Base-by-base conservation (phyloP, 2,329 filamentous ascomycete species). In the Karstenula rhodostoma region DNA sequence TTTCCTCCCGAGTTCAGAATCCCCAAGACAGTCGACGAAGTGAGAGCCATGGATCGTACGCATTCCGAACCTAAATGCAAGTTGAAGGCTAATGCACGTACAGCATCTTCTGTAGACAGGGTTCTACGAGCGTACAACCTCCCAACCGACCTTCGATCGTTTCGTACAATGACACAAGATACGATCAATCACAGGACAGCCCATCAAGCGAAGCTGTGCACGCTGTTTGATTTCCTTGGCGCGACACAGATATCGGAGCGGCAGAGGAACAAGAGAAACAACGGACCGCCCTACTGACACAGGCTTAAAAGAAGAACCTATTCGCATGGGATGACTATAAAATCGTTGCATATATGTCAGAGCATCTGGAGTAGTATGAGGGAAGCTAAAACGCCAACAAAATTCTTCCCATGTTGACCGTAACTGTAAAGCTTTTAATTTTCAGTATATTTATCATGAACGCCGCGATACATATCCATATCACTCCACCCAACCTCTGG, bases 1-100 rank as follows among this genome's bases (percentile, higher is more conserved):
- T 78, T 75, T 48, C 77, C 77, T 8, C 37, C 54, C 5, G 67
- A 70, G 15, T 78, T 77, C 56, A 59, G 64, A 25, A 55, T 56
- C 1, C 66, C 65, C 56, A 60, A 64, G 59, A 69, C 69, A 47
- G 32, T 66, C 62, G 51, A 69, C 53, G 54, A 73, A 69, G 33
- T 74, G 27, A 59, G 63, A 42, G 64, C 73, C 55, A 65, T 67
- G 35, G 69, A 75, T 48, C 57, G 61, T 60, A 68, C 63, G 58
- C 32, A 37, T 47, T 62, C 15, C 15, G 6, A 2, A 13, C 5
- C 3, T n/a, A 8, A n/a, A 4, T 27, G 55, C 3, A 43, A 10
- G n/a, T 32, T 19, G 19, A 19, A 37, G 33, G 27, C 49, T 55
- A 32, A 59, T 44, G n/a, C 23, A 25, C 8, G 12, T n/a, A 4